A percentile compares a stretch with the other conserved stretches of the same genome.
Conservation (phyloP, 257 asterid species). For the Scutellaria baicalensis region DNA sequence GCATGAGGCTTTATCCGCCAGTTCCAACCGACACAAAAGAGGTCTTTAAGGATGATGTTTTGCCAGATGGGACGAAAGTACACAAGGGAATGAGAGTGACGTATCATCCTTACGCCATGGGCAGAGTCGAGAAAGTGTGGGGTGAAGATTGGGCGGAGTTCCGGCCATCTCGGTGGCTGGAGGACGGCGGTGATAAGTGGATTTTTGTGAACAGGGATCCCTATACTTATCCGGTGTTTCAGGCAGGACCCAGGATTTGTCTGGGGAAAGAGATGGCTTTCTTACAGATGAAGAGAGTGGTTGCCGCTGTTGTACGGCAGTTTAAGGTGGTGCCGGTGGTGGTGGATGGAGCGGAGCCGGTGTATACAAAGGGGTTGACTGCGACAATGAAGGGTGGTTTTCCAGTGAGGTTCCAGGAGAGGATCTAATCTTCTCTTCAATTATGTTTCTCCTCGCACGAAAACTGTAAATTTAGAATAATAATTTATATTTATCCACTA, state of each 20-base stretch:
- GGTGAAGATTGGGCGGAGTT: slow-evolving; percentile 26
- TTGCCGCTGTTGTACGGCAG: slow-evolving; percentile 17
- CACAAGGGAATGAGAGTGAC: slow-evolving; percentile 13
- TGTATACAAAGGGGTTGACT: slow-evolving; percentile 1
- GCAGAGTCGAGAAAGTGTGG: slow-evolving; percentile 27
- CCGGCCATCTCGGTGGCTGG: slow-evolving; percentile 27
- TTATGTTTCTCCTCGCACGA: no score
- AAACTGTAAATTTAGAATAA: no score
- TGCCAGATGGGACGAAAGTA: slow-evolving; percentile 38
- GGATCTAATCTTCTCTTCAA: background rate
- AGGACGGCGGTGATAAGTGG: slow-evolving; percentile 6
- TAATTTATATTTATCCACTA: no score
- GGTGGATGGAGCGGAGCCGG: slow-evolving; percentile 18
- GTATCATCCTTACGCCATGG: slow-evolving; percentile 28
- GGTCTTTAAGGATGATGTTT: slow-evolving; percentile 26
- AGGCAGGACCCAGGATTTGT: slow-evolving; percentile 30
- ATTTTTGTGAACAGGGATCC: slow-evolving; percentile 12
- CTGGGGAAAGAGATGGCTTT: slow-evolving; percentile 34
- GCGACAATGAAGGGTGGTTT: slow-evolving; percentile 36
- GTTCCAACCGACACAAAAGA: slow-evolving; percentile 37
- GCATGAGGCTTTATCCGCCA: slow-evolving; percentile 51
- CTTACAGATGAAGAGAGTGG: slow-evolving; percentile 28
- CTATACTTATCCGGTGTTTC: slow-evolving; percentile 27
- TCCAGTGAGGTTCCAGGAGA: slow-evolving; percentile 25
- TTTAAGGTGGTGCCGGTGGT: slow-evolving; percentile 24